phyloP scores from a whole-genome alignment of 176 grass and related monocot species.

The Melocanna baccifera region DNA sequence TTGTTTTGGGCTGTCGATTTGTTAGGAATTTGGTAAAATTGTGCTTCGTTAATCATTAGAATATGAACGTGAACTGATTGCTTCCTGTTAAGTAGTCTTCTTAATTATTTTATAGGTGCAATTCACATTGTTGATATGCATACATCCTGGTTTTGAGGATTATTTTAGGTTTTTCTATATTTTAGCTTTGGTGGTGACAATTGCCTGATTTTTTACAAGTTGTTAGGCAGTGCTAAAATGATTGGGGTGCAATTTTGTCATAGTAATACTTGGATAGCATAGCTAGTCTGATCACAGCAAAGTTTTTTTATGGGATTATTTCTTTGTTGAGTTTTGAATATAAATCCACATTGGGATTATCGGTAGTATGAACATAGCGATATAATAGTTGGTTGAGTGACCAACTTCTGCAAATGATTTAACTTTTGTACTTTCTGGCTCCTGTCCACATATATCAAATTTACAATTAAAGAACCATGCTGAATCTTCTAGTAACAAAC shows the following conservation, averaged over 20 bases:
- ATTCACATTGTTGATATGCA: not conserved
- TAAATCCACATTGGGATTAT: not conserved
- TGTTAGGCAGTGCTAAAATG: not conserved
- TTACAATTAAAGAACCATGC: not conserved
- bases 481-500: not conserved
- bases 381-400: not conserved
- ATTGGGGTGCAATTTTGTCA: not conserved
- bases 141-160: not conserved
- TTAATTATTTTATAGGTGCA: not conserved
- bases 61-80: not conserved
- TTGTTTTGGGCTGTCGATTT: not conserved
- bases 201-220: not conserved
- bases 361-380: not conserved
- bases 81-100: not conserved
- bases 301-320: not conserved
- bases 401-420: not conserved
- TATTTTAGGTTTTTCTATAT: not conserved
- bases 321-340: not conserved
- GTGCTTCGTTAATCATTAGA: not conserved
- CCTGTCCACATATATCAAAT: not conserved
- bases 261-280: not conserved
- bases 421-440: not conserved
- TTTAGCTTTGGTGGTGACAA: not conserved
- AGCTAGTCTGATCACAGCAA: not conserved
- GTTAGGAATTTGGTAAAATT: conserved; percentile 17